Conservation (phyloP, 169 alveolate species). For the Babesia sp. region DNA sequence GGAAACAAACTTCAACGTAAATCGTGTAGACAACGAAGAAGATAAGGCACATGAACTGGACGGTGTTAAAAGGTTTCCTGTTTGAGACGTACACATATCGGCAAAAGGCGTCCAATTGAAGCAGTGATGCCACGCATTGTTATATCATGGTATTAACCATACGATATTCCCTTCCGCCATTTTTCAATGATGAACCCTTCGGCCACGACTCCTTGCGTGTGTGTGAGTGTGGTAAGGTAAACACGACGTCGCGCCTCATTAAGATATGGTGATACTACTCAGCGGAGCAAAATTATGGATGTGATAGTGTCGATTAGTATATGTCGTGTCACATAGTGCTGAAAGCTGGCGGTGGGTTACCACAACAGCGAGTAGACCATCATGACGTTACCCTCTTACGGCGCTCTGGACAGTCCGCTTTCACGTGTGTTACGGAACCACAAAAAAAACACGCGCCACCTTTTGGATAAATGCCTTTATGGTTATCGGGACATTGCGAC, state of each 20-base stretch:
- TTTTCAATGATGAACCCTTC: no score
- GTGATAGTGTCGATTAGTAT: not conserved
- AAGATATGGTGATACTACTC: not conserved
- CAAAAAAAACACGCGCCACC: slow-evolving; percentile 73
- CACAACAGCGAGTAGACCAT: not conserved
- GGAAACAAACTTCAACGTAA: slow-evolving; percentile 38
- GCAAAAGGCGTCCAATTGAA: slow-evolving; percentile 36
- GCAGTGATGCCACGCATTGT: slow-evolving; percentile 26
- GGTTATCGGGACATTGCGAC: slow-evolving; percentile 67
- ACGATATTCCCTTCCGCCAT: not conserved
- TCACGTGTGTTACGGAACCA: slow-evolving; percentile 70
- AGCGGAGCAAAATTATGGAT: not conserved
- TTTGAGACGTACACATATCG: slow-evolving; percentile 42
- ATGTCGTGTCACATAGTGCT: not conserved
- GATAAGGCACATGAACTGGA: slow-evolving; percentile 60
- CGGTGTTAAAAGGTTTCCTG: not conserved
- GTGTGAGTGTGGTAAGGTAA: not conserved
- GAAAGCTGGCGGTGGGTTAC: not conserved
- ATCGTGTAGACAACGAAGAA: slow-evolving; percentile 62
- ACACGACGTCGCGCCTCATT: not conserved
- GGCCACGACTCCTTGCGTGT: no score
- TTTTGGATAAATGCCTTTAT: slow-evolving; percentile 70
- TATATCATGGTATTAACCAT: slow-evolving; percentile 6
- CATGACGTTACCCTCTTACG: slow-evolving; percentile 4
- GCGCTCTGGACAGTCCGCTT: slow-evolving; percentile 56